These are phyloP conservation scores for Fusarium foetens DNA, from an alignment of 2,329 filamentous ascomycete species.

Conservation along the genomic window DNA sequence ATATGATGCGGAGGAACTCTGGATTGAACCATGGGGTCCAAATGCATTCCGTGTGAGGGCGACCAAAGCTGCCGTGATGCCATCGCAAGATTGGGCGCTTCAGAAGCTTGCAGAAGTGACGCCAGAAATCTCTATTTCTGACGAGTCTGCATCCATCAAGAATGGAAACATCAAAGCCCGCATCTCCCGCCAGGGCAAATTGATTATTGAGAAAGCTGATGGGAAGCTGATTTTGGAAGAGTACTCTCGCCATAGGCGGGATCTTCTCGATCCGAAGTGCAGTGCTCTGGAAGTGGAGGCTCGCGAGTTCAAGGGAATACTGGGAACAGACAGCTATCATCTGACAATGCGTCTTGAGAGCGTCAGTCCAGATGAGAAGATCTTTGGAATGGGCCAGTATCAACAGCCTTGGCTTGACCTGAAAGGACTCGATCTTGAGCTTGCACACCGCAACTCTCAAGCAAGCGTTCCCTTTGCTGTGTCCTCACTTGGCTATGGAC, in stretches of 20 bases:
- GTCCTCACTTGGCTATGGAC: constrained; percentile 68
- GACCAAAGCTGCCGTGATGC: constrained; percentile 1
- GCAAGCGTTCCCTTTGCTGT: constrained; percentile 71
- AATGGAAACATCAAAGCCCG: constrained; percentile 48
- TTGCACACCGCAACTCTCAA: constrained; percentile 74
- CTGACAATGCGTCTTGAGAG: constrained; percentile 69
- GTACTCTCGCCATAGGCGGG: constrained; percentile 45
- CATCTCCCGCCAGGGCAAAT: constrained; percentile 45
- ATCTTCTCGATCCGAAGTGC: constrained; percentile 67
- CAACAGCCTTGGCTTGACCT: constrained; percentile 72
- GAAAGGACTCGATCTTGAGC: constrained; percentile 70
- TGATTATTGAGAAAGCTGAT: constrained; percentile 43
- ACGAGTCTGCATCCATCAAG: constrained; percentile 2
- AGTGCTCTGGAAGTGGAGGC: constrained; percentile 66
- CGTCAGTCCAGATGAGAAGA: constrained; percentile 63
- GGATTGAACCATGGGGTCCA: constrained; percentile 19
- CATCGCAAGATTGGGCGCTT: constrained; percentile 15
- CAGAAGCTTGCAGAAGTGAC: background rate
- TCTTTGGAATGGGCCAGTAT: constrained; percentile 77
- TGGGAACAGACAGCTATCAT: constrained; percentile 62
- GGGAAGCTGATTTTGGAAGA: constrained; percentile 48
- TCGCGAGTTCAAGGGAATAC: constrained; percentile 65
- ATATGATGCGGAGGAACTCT: constrained; percentile 17
- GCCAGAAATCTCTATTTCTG: constrained; percentile 1
- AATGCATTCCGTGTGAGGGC: constrained; percentile 14